These are phyloP conservation scores for Lasiosphaeris hirsuta DNA, from an alignment of 495 filamentous ascomycete genomes.

Conservation along the genomic window DNA sequence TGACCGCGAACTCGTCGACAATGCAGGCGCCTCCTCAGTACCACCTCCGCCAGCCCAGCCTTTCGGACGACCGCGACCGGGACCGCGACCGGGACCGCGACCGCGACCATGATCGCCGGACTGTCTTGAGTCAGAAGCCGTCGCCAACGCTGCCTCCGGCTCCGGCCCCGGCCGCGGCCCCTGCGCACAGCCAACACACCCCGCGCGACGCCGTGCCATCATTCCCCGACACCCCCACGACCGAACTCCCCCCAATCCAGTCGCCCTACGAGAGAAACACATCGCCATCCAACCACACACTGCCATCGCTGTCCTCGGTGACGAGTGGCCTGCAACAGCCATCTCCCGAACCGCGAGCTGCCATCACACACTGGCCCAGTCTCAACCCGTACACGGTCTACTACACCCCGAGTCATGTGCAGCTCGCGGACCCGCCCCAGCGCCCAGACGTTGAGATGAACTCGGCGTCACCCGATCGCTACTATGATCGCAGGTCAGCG, in stretches of 20 bases:
- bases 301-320: slow-evolving; percentile 45
- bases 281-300: slow-evolving; percentile 15
- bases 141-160: not conserved
- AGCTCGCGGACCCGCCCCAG: slow-evolving; percentile 33
- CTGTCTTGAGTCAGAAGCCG: not conserved
- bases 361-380: slow-evolving; percentile 48
- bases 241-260: slow-evolving; percentile 45
- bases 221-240: slow-evolving; percentile 33
- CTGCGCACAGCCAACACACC: slow-evolving; percentile 19
- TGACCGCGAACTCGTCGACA: slow-evolving; percentile 8
- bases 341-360: slow-evolving; percentile 17
- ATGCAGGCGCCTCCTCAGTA: not conserved
- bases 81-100: not conserved
- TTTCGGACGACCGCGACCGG: not conserved
- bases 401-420: slow-evolving; percentile 43
- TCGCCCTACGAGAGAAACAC: slow-evolving; percentile 17
- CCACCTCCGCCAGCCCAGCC: not conserved
- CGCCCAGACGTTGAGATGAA: slow-evolving; percentile 34
- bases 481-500: slow-evolving; percentile 37
- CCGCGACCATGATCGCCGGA: not conserved
- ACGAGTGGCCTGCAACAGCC: slow-evolving; percentile 34
- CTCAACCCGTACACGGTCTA: slow-evolving; percentile 53
- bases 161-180: slow-evolving; percentile 13
- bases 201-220: slow-evolving; percentile 37
- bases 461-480: slow-evolving; percentile 40